phyloP scores from a whole-genome alignment of 495 filamentous ascomycete genomes.

The Podospora appendiculata region DNA sequence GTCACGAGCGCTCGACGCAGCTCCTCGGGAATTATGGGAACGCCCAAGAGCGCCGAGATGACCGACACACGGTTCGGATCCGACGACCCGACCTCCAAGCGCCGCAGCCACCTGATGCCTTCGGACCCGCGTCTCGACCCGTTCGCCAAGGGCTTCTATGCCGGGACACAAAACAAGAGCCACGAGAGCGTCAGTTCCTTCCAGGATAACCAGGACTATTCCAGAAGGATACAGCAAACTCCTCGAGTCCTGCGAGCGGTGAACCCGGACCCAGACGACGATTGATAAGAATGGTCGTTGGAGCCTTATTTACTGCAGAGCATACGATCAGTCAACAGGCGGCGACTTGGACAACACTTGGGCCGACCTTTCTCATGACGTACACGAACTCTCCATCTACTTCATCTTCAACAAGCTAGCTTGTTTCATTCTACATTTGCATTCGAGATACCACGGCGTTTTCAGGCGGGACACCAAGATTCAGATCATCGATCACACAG shows the following conservation, averaged over 20 bases:
- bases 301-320: background rate
- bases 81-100: conserved; percentile 9
- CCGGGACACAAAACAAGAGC: conserved; percentile 38
- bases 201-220: conserved; percentile 51
- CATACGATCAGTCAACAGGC: background rate
- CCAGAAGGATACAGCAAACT: conserved; percentile 30
- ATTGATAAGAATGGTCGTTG: conserved; percentile 6
- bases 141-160: conserved; percentile 38
- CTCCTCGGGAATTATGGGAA: conserved; percentile 31
- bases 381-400: conserved; percentile 10
- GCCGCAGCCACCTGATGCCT: conserved; percentile 44
- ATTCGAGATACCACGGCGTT: conserved; percentile 28
- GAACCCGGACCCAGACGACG: conserved; percentile 41
- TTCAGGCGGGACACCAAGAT: conserved; percentile 1
- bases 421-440: conserved; percentile 11
- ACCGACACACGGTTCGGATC: conserved; percentile 14
- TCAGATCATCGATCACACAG: background rate
- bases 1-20: conserved; percentile 27
- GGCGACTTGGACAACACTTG: background rate
- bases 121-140: conserved; percentile 50
- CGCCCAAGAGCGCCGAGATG: conserved; percentile 29
- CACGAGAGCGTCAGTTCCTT: conserved; percentile 47
- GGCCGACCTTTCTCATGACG: conserved; percentile 8
- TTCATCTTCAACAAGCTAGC: background rate
- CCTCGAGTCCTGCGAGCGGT: conserved; percentile 42